Evolutionary conservation across 148 eudicot genomes (phyloP), one percentile per base, ranked within the genome.

Genomic region (Rhododendron kiyosumense): DNA sequence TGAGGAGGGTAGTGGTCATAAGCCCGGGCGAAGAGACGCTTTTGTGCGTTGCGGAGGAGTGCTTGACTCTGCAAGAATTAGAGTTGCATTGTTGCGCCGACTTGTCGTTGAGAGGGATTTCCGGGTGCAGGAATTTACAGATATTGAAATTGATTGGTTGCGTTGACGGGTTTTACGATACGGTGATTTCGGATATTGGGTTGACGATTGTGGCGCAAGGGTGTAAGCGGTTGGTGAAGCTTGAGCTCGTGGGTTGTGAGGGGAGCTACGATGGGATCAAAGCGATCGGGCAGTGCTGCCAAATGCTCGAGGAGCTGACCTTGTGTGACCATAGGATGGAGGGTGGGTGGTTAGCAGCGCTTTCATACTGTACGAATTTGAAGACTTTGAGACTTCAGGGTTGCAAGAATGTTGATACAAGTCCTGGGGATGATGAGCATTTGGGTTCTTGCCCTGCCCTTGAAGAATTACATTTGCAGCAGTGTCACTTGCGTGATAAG

Each of bases 251-350:
- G 84, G 99, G 99, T 69, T 95, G 98, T 84, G 98, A 95, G 84
- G 99, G 99, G 81, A 97, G 99, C 86, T 97, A 94, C 86, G 99
- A 97, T 82, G 99, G 99, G 90, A 93, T 97, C 76, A 97, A 94
- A 89, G 99, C 99, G 7, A 91, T 97, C 51, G 99, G 98, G 34
- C 97, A 94, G 84, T 97, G 99, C 46, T 97, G 99, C 87, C 98
- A 89, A 45, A 97, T 97, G 99, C 85, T 97, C 59, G 99, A 97
- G 88, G 98, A 95, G 87, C 86, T 97, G 88, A 95, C 94, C 14
- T 65, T 97, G 51, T 87, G 86, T 85, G 89, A 93, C 74, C 98
- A 94, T 78, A 92, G 89, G 87, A 92, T 97, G 93, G 99, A 95
- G 79, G 98, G 95, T 87, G 99, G 99, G 69, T 97, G 99, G 99